These are phyloP conservation scores for Diaporthe velutina DNA, from an alignment of 2,329 filamentous ascomycete genomes.

Conservation along the genomic window DNA sequence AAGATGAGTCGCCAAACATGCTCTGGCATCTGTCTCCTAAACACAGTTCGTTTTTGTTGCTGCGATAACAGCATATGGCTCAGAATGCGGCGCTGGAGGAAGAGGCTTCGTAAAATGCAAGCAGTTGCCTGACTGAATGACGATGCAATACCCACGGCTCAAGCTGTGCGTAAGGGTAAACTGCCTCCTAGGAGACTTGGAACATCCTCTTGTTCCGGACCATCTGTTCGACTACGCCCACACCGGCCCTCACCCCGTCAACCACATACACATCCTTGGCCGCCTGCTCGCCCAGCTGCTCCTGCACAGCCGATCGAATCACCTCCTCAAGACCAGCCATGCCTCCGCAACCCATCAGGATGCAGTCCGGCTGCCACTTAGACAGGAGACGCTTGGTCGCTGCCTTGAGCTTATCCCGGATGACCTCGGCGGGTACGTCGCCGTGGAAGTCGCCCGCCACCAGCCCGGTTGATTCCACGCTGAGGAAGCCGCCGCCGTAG, in stretches of 20 bases:
- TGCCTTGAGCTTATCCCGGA: conserved; percentile 74
- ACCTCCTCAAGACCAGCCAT: conserved; percentile 89
- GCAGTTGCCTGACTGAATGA: neutral
- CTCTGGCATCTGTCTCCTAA: neutral
- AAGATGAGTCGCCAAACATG: neutral
- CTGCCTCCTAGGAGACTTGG: neutral
- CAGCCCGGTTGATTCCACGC: conserved; percentile 85
- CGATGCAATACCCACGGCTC: neutral
- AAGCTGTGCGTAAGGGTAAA: neutral
- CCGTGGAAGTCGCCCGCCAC: conserved; percentile 84
- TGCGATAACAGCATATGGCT: neutral
- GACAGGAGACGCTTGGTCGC: conserved; percentile 77
- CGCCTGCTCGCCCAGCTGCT: conserved; percentile 71
- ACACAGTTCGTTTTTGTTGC: neutral
- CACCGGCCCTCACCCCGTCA: conserved; percentile 82
- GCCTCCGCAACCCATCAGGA: conserved; percentile 90
- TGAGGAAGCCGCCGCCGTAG: conserved; percentile 69
- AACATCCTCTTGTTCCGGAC: conserved; percentile 59
- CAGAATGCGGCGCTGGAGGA: neutral
- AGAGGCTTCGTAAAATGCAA: neutral
- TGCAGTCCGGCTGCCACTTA: conserved; percentile 69
- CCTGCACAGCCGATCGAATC: conserved; percentile 77
- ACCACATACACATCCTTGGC: conserved; percentile 75
- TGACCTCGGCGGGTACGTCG: conserved; percentile 72
- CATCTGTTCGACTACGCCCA: conserved; percentile 71